Percentiles rank a stretch among this genome's conserved stretches.
Evolutionary conservation across 306 rosid genomes (phyloP).

Genomic region (Cajanus cajan): DNA sequence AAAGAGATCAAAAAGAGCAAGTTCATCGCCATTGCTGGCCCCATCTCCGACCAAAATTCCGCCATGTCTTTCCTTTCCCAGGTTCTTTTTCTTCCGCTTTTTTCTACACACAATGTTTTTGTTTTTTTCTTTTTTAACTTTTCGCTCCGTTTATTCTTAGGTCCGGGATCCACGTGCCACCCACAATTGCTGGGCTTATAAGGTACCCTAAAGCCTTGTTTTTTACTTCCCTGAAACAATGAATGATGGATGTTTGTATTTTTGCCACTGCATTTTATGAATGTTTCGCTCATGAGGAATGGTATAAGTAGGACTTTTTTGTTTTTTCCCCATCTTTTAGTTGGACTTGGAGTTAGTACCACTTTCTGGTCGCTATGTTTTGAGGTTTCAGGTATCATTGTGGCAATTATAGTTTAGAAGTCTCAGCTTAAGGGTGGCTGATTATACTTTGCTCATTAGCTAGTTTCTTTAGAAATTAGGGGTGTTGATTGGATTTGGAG

Average conservation of each 20-base stretch:
- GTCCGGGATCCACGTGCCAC: constrained; percentile 84
- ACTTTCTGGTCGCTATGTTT: neutral
- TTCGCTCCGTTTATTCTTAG: constrained; percentile 35
- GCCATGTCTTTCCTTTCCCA: constrained; percentile 81
- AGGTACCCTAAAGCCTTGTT: constrained; percentile 43
- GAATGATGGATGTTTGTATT: neutral
- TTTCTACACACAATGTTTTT: neutral
- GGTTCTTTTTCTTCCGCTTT: constrained; percentile 31
- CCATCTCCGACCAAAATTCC: constrained; percentile 71
- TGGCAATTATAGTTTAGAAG: neutral
- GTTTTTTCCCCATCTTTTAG: neutral
- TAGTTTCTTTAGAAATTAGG: neutral
- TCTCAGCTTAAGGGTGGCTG: neutral
- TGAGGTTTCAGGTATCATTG: neutral
- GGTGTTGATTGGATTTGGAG: constrained; percentile 4
- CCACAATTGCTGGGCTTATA: constrained; percentile 94
- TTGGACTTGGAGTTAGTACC: neutral
- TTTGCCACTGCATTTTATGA: neutral
- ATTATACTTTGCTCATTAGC: neutral
- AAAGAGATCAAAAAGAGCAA: constrained; percentile 86
- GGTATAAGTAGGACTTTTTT: neutral
- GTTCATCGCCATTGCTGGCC: constrained; percentile 82
- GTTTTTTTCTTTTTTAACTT: neutral
- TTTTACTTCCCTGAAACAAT: neutral
- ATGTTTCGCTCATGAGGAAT: neutral